phyloP scores from a whole-genome alignment of 768 basidiomycete species.

The Termitomyces titanicus region DNA sequence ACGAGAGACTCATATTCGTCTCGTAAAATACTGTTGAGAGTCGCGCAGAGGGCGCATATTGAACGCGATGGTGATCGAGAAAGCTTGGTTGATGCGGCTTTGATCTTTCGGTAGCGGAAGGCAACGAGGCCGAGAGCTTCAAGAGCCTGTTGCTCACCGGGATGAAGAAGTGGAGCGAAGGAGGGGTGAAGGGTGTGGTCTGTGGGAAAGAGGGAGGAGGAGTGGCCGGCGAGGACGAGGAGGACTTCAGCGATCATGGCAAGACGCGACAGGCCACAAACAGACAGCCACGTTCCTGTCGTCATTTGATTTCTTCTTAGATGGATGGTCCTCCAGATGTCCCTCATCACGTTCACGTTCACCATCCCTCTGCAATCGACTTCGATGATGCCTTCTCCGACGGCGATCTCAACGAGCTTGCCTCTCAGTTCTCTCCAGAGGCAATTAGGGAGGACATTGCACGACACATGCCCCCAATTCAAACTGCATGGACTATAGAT shows the following conservation, averaged over 20 bases:
- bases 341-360: slow-evolving; percentile 14
- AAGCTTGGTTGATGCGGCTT: slow-evolving; percentile 45
- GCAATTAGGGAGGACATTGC: slow-evolving; percentile 62
- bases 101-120: slow-evolving; percentile 70
- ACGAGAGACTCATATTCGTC: slow-evolving; percentile 80
- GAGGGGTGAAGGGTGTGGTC: slow-evolving; percentile 59
- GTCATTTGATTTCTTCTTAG: not conserved
- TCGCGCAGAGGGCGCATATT: slow-evolving; percentile 73
- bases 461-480: slow-evolving; percentile 37
- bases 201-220: slow-evolving; percentile 74
- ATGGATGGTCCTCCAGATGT: slow-evolving; percentile 13
- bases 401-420: slow-evolving; percentile 44
- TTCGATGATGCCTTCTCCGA: slow-evolving; percentile 73
- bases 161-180: slow-evolving; percentile 73
- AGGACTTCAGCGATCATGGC: slow-evolving; percentile 83
- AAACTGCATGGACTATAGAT: slow-evolving; percentile 29
- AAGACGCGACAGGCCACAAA: slow-evolving; percentile 8
- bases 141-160: slow-evolving; percentile 85
- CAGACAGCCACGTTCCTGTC: slow-evolving; percentile 10
- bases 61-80: slow-evolving; percentile 68
- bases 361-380: slow-evolving; percentile 30
- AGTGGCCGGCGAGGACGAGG: slow-evolving; percentile 82
- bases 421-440: slow-evolving; percentile 54
- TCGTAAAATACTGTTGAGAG: slow-evolving; percentile 68
- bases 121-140: slow-evolving; percentile 76